phyloP scores from a whole-genome alignment of 768 basidiomycete species.

The Trametes cingulata region DNA sequence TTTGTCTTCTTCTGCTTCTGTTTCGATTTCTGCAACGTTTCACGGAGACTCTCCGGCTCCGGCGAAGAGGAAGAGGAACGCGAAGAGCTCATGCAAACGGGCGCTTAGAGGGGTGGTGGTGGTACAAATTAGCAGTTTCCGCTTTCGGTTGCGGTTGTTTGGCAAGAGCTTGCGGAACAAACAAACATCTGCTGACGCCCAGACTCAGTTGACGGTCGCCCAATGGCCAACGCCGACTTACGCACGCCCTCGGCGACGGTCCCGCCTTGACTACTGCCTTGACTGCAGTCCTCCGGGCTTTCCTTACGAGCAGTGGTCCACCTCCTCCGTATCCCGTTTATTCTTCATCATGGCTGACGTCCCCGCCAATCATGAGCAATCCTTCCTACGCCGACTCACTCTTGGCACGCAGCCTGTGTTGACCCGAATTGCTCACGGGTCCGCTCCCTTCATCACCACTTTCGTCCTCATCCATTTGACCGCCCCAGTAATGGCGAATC shows the following conservation, averaged over 20 bases:
- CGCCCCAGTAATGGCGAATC: constrained; percentile 67
- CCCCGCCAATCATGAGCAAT: not conserved
- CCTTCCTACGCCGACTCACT: constrained; percentile 17
- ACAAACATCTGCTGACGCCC: not conserved
- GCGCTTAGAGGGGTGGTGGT: constrained; percentile 7
- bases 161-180: constrained; percentile 14
- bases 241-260: not conserved
- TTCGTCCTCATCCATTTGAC: constrained; percentile 81
- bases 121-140: constrained; percentile 13
- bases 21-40: constrained; percentile 35
- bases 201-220: not conserved
- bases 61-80: constrained; percentile 22
- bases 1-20: constrained; percentile 22
- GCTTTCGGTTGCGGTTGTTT: constrained; percentile 18
- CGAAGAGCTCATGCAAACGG: constrained; percentile 10
- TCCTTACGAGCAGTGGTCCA: not conserved
- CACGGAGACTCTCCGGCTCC: constrained; percentile 13
- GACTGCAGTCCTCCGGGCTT: not conserved
- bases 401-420: constrained; percentile 32
- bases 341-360: not conserved
- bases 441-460: constrained; percentile 74
- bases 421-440: constrained; percentile 62
- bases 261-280: not conserved
- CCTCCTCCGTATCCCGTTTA: not conserved
- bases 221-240: constrained; percentile 1